phyloP scores from a whole-genome alignment of 1,284 basidiomycete genomes.

The Boletus sp. region DNA sequence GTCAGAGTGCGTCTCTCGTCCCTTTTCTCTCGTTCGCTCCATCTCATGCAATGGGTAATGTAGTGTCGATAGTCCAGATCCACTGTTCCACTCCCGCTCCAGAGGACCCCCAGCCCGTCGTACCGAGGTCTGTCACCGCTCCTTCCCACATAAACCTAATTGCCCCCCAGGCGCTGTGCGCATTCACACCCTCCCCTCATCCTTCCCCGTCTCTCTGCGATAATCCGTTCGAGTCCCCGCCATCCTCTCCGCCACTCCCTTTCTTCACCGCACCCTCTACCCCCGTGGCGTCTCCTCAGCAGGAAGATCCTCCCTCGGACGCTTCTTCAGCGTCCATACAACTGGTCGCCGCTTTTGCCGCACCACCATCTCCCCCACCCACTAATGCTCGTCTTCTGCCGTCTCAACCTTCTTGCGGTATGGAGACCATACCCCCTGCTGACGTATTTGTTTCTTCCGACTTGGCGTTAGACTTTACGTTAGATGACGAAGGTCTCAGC shows the following conservation, averaged over 20 bases:
- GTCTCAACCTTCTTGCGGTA: conserved; percentile 18
- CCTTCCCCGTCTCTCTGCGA: conserved; percentile 28
- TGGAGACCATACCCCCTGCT: conserved; percentile 31
- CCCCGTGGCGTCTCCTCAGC: conserved; percentile 32
- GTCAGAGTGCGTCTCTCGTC: conserved; percentile 24
- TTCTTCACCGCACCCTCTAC: conserved; percentile 36
- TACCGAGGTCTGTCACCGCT: conserved; percentile 18
- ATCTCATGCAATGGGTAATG: conserved; percentile 28
- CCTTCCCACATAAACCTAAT: conserved; percentile 31
- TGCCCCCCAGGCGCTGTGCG: conserved; percentile 27
- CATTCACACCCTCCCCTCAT: conserved; percentile 21
- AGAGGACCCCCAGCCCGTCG: conserved; percentile 17
- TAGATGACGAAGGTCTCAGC: conserved; percentile 75
- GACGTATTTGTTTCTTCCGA: conserved; percentile 34
- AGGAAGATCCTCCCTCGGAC: conserved; percentile 29
- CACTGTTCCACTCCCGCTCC: conserved; percentile 22
- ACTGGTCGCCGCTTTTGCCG: conserved; percentile 15
- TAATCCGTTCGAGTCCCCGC: conserved; percentile 32
- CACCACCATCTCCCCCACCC: conserved; percentile 27
- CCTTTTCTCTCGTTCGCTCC: conserved; percentile 7
- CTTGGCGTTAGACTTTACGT: conserved; percentile 45
- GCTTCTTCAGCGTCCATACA: conserved; percentile 18
- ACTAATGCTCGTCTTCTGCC: conserved; percentile 15
- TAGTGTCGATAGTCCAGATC: conserved; percentile 35
- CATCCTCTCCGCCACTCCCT: conserved; percentile 32